A percentile compares a stretch with the other conserved stretches of the same genome.
phyloP scores from a whole-genome alignment of 2,329 filamentous ascomycete genomes.

The Penicillium sp. region DNA sequence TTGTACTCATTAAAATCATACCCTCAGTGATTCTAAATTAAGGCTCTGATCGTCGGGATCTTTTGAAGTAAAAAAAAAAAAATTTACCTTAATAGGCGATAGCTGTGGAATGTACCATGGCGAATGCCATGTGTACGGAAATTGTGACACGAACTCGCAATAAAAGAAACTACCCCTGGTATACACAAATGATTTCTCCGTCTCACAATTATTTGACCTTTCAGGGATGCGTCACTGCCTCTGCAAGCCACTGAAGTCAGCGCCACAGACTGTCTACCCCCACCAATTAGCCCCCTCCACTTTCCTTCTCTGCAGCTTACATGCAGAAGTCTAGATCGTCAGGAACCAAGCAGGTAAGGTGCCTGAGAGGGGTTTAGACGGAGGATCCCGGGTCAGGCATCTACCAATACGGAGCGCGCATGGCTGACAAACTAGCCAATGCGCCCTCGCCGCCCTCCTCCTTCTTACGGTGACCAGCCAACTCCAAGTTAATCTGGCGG shows the following conservation, averaged over 20 bases:
- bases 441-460: constrained; percentile 46
- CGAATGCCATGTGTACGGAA: background rate
- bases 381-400: background rate
- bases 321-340: constrained; percentile 5
- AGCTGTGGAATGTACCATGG: background rate
- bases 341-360: background rate
- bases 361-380: background rate
- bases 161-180: constrained; percentile 8
- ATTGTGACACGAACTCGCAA: constrained; percentile 2
- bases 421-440: constrained; percentile 45
- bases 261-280: background rate
- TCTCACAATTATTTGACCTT: constrained; percentile 3
- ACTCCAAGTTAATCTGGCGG: constrained; percentile 85
- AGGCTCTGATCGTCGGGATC: constrained; percentile 4
- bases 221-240: background rate
- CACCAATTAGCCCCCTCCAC: background rate
- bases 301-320: background rate
- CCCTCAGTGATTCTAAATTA: background rate
- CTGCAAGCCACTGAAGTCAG: constrained; percentile 6
- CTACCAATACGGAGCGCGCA: constrained; percentile 49
- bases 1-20: background rate
- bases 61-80: constrained; percentile 2
- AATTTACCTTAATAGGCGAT: constrained; percentile 9
- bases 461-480: constrained; percentile 52
- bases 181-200: constrained; percentile 9